A percentile compares a stretch with the other conserved stretches of the same genome.
Conservation (phyloP, 345 rosid genomes). For the Odontarrhena argentea region DNA sequence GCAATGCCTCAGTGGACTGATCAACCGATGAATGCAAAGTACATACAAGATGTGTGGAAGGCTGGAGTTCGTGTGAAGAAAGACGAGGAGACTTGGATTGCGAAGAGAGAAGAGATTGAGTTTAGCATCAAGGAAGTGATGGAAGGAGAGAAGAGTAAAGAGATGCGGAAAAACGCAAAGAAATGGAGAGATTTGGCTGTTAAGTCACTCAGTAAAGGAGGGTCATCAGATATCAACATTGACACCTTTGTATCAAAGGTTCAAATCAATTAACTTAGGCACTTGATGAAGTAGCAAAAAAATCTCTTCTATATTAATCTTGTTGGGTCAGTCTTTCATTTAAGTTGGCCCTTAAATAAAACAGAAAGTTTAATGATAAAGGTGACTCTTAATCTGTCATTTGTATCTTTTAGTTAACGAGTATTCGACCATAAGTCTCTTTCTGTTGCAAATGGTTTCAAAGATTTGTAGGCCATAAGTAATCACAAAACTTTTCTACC, state of each 20-base stretch:
- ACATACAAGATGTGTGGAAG: conserved; percentile 59
- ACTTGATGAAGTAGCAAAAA: conserved; percentile 1
- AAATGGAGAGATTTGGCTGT: conserved; percentile 56
- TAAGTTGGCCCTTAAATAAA: background rate
- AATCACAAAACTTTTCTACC: too few species aligned
- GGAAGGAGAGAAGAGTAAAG: conserved; percentile 49
- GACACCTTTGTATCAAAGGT: conserved; percentile 42
- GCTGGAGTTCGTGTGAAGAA: conserved; percentile 56
- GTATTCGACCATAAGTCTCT: too few species aligned
- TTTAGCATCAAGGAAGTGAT: conserved; percentile 51
- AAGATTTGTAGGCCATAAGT: too few species aligned
- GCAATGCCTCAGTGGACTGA: conserved; percentile 58
- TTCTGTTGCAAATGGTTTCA: too few species aligned
- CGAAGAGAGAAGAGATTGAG: conserved; percentile 54
- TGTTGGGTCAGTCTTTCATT: conserved; percentile 13
- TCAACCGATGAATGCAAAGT: conserved; percentile 55
- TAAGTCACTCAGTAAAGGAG: conserved; percentile 52
- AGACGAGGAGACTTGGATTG: conserved; percentile 49
- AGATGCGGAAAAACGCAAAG: conserved; percentile 42
- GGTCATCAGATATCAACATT: conserved; percentile 53
- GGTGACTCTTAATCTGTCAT: too few species aligned
- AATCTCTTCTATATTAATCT: background rate
- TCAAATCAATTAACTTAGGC: conserved; percentile 10
- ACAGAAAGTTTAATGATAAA: too few species aligned
- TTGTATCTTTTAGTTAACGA: too few species aligned